A percentile compares a stretch with the other conserved stretches of the same genome.
Evolutionary conservation across 805 yeast genomes (phyloP).

Genomic region (Candida easanensis): DNA sequence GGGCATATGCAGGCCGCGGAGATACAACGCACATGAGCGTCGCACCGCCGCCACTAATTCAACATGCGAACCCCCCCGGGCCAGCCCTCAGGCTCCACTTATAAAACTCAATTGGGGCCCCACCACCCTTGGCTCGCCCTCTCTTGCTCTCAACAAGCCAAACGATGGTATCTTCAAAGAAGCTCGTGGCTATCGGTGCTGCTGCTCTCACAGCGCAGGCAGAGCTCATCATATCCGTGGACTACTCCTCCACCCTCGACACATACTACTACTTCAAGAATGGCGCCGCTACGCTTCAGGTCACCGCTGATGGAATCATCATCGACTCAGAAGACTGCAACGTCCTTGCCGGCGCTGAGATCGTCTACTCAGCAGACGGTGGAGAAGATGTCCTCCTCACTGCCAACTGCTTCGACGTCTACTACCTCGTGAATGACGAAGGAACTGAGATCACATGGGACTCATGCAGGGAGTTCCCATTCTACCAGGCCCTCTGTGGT

Average conservation of each 20-base stretch:
- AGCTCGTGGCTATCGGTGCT: slow-evolving; percentile 15
- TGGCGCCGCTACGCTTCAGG: slow-evolving; percentile 13
- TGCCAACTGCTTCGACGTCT: slow-evolving; percentile 25
- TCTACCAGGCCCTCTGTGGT: slow-evolving; percentile 20
- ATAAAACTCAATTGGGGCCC: slow-evolving; percentile 10
- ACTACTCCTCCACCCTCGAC: slow-evolving; percentile 17
- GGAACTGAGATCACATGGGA: slow-evolving; percentile 20
- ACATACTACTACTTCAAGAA: slow-evolving; percentile 23
- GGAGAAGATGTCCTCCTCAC: slow-evolving; percentile 20
- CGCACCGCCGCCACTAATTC: neutral
- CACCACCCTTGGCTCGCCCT: neutral
- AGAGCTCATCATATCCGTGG: slow-evolving; percentile 18
- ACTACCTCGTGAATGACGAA: slow-evolving; percentile 17
- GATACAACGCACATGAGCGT: neutral
- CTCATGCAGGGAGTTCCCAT: slow-evolving; percentile 26
- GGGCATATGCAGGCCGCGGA: neutral
- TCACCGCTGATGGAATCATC: slow-evolving; percentile 16
- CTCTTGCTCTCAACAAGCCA: neutral
- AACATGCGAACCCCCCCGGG: neutral
- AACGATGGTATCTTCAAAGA: slow-evolving; percentile 3
- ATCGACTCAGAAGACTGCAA: slow-evolving; percentile 15
- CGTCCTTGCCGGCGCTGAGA: slow-evolving; percentile 18
- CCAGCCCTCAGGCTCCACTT: neutral
- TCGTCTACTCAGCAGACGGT: slow-evolving; percentile 20
- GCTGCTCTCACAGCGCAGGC: slow-evolving; percentile 23